Evolutionary conservation across 768 basidiomycete species (phyloP).

Genomic region (Tulasnella sp.): DNA sequence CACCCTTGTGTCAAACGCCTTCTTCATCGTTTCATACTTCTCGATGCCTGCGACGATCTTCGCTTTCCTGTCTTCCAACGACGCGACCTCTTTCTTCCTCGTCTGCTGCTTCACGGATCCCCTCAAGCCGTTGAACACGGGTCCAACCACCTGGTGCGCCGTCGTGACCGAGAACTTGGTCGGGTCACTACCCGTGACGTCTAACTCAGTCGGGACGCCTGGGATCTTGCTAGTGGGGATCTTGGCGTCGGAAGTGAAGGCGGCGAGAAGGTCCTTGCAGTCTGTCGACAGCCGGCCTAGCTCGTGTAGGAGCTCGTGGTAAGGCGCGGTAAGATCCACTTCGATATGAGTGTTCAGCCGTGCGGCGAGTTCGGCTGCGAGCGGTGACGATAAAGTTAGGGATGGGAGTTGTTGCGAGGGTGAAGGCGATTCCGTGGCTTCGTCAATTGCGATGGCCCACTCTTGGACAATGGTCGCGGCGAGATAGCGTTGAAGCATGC

Average conservation of each 20-base stretch:
- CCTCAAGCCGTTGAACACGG: constrained; percentile 63
- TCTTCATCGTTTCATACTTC: constrained; percentile 70
- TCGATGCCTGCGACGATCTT: constrained; percentile 61
- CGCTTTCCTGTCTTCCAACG: constrained; percentile 63
- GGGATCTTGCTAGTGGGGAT: constrained; percentile 72
- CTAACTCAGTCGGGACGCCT: constrained; percentile 61
- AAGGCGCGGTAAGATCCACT: constrained; percentile 54
- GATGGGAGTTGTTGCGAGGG: neutral
- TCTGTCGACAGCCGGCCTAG: constrained; percentile 72
- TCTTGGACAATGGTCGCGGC: constrained; percentile 81
- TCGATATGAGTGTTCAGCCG: constrained; percentile 66
- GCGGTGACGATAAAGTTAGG: constrained; percentile 43
- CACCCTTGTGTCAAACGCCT: constrained; percentile 75
- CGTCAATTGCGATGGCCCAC: constrained; percentile 57
- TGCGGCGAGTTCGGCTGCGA: constrained; percentile 57
- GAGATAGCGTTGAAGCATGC: constrained; percentile 84
- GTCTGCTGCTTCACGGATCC: constrained; percentile 54
- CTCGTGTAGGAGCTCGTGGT: constrained; percentile 81
- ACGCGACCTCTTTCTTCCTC: constrained; percentile 62
- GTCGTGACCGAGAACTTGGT: constrained; percentile 71
- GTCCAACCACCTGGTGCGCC: constrained; percentile 57
- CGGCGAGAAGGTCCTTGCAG: constrained; percentile 65
- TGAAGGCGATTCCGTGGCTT: neutral
- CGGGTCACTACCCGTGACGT: constrained; percentile 51
- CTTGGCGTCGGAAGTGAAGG: constrained; percentile 81